Percentiles rank a stretch among this genome's conserved stretches.
Conservation (phyloP, 2,329 filamentous ascomycete species). For the Hymenotorrendiella dingleyae region DNA sequence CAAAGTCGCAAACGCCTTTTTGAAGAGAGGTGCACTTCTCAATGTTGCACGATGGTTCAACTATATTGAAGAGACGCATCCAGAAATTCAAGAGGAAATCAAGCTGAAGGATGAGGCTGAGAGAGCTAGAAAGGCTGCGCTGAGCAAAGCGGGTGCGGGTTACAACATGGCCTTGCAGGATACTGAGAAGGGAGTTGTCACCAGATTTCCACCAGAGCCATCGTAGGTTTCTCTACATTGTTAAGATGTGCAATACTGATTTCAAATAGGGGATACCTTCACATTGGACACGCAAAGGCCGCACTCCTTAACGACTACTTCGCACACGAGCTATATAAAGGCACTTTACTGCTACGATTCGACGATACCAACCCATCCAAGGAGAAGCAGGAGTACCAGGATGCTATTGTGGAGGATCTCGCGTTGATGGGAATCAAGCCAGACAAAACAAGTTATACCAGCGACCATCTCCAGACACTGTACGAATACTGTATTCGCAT, state of each 20-base stretch:
- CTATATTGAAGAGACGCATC: constrained; percentile 76
- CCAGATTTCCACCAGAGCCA: constrained; percentile 88
- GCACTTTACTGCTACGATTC: constrained; percentile 84
- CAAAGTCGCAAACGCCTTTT: constrained; percentile 72
- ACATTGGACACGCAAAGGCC: constrained; percentile 94
- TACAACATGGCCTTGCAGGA: constrained; percentile 86
- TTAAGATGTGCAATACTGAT: constrained; percentile 8
- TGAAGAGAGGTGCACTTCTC: constrained; percentile 69
- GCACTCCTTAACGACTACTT: constrained; percentile 95
- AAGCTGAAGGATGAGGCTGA: constrained; percentile 64
- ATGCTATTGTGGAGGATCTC: constrained; percentile 88
- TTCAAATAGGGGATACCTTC: constrained; percentile 62
- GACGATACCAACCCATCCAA: constrained; percentile 98
- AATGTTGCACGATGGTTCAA: constrained; percentile 84
- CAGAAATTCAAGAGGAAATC: constrained; percentile 65
- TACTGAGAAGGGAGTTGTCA: constrained; percentile 83
- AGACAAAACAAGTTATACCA: constrained; percentile 82
- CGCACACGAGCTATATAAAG: constrained; percentile 86
- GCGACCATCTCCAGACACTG: constrained; percentile 90
- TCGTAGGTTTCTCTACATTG: constrained; percentile 50
- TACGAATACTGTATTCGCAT: constrained; percentile 80
- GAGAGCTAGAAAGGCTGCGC: constrained; percentile 62
- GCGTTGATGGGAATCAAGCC: constrained; percentile 87
- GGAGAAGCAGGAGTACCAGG: constrained; percentile 94
- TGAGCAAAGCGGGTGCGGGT: constrained; percentile 72